Percentiles rank a stretch among this genome's conserved stretches.
phyloP scores from a whole-genome alignment of 2,329 filamentous ascomycete species.

The Rhinocladiella similis region DNA sequence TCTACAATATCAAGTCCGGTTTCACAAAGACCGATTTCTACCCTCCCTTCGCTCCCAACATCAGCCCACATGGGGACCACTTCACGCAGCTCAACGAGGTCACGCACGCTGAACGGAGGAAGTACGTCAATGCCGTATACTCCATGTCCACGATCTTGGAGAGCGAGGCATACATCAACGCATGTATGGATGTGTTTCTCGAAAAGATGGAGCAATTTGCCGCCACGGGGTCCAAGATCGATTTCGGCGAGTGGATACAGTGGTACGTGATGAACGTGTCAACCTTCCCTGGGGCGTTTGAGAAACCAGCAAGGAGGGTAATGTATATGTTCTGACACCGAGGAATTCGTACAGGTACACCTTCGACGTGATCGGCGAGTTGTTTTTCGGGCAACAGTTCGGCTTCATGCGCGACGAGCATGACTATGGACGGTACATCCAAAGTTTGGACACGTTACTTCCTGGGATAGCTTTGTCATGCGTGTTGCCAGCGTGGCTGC shows the following conservation, averaged over 20 bases:
- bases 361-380: conserved; percentile 43
- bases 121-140: conserved; percentile 56
- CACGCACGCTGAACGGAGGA: conserved; percentile 26
- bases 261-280: conserved; percentile 27
- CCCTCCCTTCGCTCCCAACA: conserved; percentile 17
- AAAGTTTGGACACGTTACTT: conserved; percentile 37
- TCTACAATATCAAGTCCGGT: conserved; percentile 25
- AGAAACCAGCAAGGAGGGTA: no score
- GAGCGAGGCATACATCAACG: conserved; percentile 71
- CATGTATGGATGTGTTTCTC: conserved; percentile 70
- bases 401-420: conserved; percentile 41
- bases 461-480: conserved; percentile 33
- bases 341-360: conserved; percentile 35
- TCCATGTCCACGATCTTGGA: conserved; percentile 16
- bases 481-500: conserved; percentile 26
- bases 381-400: conserved; percentile 43
- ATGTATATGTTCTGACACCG: no score
- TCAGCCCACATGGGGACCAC: conserved; percentile 28
- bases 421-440: conserved; percentile 42
- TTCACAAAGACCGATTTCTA: conserved; percentile 31
- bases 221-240: conserved; percentile 14
- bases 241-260: conserved; percentile 30
- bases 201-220: conserved; percentile 57
- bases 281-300: no score
- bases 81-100: conserved; percentile 28